phyloP scores from a whole-genome alignment of 495 filamentous ascomycete genomes.

The Schizothecium vesticola region DNA sequence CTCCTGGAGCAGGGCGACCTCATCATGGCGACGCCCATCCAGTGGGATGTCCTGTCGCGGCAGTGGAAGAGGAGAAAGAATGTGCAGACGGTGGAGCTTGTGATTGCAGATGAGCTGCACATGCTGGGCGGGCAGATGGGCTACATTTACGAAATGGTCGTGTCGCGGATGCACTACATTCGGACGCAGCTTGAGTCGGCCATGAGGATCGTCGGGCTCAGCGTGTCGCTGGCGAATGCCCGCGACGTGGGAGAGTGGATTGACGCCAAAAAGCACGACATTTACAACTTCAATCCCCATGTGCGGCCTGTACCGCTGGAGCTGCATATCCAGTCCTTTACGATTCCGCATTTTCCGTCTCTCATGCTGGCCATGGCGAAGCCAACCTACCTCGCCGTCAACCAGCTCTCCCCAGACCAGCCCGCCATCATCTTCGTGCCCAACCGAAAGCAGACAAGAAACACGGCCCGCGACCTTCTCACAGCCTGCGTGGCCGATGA shows the following conservation, averaged over 20 bases:
- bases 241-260: constrained; percentile 98
- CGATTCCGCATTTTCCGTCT: constrained; percentile 93
- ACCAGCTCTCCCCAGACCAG: constrained; percentile 79
- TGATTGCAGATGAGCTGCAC: constrained; percentile 95
- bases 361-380: constrained; percentile 98
- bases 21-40: constrained; percentile 83
- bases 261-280: constrained; percentile 95
- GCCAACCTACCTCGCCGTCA: constrained; percentile 79
- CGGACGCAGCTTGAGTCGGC: constrained; percentile 77
- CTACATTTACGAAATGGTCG: constrained; percentile 89
- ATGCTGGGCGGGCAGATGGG: constrained; percentile 88
- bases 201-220: constrained; percentile 84
- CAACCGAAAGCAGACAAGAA: constrained; percentile 82
- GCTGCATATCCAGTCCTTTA: constrained; percentile 91
- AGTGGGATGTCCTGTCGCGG: constrained; percentile 94
- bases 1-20: constrained; percentile 84
- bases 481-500: constrained; percentile 80
- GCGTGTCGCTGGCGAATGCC: constrained; percentile 87
- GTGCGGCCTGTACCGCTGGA: constrained; percentile 83
- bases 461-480: constrained; percentile 84
- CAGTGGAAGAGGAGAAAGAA: constrained; percentile 96
- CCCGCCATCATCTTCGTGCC: constrained; percentile 89
- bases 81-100: constrained; percentile 81
- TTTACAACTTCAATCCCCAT: constrained; percentile 96
- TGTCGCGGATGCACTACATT: constrained; percentile 97